Evolutionary conservation across 2,329 filamentous ascomycete species (phyloP).

Genomic region (Ophiostoma ulmi): DNA sequence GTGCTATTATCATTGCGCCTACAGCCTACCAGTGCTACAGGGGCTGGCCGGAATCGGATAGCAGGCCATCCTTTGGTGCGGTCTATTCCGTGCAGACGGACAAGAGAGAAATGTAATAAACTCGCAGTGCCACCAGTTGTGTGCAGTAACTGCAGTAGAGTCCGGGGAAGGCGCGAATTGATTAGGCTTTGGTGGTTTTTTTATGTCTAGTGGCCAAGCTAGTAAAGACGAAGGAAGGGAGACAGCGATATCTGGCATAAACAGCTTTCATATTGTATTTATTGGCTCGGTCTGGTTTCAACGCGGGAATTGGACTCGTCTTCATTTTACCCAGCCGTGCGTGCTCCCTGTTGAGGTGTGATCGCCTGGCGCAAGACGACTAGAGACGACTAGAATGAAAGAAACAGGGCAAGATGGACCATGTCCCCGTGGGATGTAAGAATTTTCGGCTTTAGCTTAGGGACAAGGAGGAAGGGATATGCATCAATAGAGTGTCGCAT

Average conservation of each 20-base stretch:
- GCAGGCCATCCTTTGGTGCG: not conserved
- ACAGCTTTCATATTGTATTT: not conserved
- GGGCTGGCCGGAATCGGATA: not conserved
- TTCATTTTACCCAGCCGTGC: not conserved
- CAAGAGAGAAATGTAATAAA: not conserved
- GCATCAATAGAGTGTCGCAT: too few relatives aligned
- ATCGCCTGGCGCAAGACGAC: not conserved
- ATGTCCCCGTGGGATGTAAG: not conserved
- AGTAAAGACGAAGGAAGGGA: not conserved
- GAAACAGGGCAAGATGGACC: not conserved
- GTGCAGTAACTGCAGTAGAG: constrained; percentile 10
- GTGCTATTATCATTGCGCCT: not conserved
- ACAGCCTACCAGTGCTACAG: not conserved
- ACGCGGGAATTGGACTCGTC: not conserved
- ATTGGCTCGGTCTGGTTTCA: not conserved
- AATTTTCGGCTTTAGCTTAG: not conserved
- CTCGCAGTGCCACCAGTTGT: not conserved
- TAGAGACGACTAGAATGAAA: not conserved
- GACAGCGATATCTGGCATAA: not conserved
- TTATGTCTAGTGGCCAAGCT: not conserved
- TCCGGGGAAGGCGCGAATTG: constrained; percentile 20
- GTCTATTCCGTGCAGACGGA: not conserved
- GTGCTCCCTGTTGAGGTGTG: constrained; percentile 5
- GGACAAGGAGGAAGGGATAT: too few relatives aligned
- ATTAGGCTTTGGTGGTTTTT: not conserved